Base-by-base conservation (phyloP, 257 asterid species). In the Hygrophila difformis region DNA sequence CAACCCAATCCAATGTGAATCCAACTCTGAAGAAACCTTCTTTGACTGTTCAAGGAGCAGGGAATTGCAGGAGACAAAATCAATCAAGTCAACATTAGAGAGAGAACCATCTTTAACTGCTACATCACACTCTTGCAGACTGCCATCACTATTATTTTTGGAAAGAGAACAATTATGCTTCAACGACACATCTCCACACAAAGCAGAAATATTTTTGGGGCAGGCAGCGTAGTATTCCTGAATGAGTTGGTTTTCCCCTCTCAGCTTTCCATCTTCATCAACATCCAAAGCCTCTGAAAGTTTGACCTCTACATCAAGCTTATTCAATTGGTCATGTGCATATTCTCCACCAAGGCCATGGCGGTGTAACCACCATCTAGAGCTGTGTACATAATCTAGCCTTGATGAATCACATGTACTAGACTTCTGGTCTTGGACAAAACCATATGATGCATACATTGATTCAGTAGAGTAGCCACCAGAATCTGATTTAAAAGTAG, bases 1-100 rank as follows among this genome's bases (percentile, higher is more conserved):
- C 31, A 78, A 58, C 31, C 70, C 83, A 39, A 66, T 47, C 74
- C 77, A 71, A 17, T 68, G 47, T 8, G 78, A 66, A 40, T 74
- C 83, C 49, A 61, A 10, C 41, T 67, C 54, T 41, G 79, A 58
- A 55, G 49, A 58, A 55, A 55, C 63, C 65, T 73, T 73, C 21
- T 60, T 55, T 2, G 73, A 48, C 33, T 41, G 21, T 36, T 65
- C 72, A 35, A 52, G 22, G 14, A 49, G 69, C 14, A 37, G 39
- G 64, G 14, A 28, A 29, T 19, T 35, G 53, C 40, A 54, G 50
- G 37, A 33, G 40, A 57, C 66, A 38, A 55, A 53, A 20, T 57
- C 60, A 60, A 24, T 5, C 50, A 59, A 38, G 34, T 55, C 38
- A 24, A 56, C 55, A 62, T 36, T 60, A 17, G 58, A 44, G 48